Evolutionary conservation across 495 filamentous ascomycete species (phyloP), one percentile per base, ranked within the genome.

Genomic region (Paragyromitra xinjiangensis): DNA sequence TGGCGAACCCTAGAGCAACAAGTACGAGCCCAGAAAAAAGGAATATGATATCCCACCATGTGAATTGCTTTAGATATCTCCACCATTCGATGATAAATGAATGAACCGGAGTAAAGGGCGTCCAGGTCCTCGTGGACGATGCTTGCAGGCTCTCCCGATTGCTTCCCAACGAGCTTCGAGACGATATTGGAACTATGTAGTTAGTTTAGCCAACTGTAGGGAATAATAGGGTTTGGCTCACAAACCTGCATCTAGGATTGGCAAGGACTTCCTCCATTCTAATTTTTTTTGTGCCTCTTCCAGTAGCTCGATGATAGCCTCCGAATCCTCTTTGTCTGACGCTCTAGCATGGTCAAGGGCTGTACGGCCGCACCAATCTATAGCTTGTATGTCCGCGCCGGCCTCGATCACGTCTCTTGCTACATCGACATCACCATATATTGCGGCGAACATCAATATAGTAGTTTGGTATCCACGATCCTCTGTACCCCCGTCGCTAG

Each of bases 301-400:
- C 37, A 69, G 59, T 22, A 69, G 16, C 67, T 69, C 53, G 2
- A 69, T 48, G 16, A 59, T 61, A 45, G 67, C 67, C 14, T 7
- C 53, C 2, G 53, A 58, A 16, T 8, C 5, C 12, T 61, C 67
- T 34, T 45, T 1, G 59, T 19, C 22, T 9, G 67, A 69, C 1
- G 40, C 67, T 19, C 56, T 61, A 7, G 67, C 67, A 69, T 69
- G 67, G 24, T 69, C 67, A 34, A 69, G 67, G n/a, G 67, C 67
- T 45, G 67, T 69, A 48, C 67, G 51, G 16, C 67, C 67, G 16
- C 40, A 12, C 53, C 53, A 61, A 50, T 69, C 67, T 4, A 7
- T n/a, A 37, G 40, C 53, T 14, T 48, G 53, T 34, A 69, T 40
- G 1, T 69, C 67, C 16, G 7, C 53, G 26, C 67, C 67, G 12